Percentiles rank a stretch among this genome's conserved stretches.
These are phyloP conservation scores for Saccharomycopsis amapae DNA, from an alignment of 805 yeast genomes.

Conservation along the genomic window DNA sequence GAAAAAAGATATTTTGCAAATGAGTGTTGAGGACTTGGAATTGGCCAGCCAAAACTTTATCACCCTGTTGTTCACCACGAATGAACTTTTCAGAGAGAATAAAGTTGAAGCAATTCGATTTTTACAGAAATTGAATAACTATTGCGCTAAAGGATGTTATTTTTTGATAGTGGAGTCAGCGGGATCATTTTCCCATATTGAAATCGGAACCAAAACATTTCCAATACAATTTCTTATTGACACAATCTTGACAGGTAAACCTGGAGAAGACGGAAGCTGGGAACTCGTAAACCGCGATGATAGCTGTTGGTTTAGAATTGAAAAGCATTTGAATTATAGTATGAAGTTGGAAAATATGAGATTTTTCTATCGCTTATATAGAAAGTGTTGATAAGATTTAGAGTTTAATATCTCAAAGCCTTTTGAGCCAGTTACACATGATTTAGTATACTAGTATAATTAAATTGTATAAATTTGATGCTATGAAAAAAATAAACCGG, in stretches of 20 bases:
- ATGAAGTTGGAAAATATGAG: slow-evolving; percentile 83
- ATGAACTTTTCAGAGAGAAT: slow-evolving; percentile 72
- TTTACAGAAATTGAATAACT: slow-evolving; percentile 43
- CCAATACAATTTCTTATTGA: slow-evolving; percentile 80
- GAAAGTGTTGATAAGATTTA: slow-evolving; percentile 30
- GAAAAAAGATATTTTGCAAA: slow-evolving; percentile 33
- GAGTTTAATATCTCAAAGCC: too few relatives aligned
- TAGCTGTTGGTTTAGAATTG: slow-evolving; percentile 73
- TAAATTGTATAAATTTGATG: too few relatives aligned
- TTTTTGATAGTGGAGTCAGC: slow-evolving; percentile 79
- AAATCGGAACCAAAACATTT: slow-evolving; percentile 67
- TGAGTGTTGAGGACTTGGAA: slow-evolving; percentile 25
- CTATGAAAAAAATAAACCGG: too few relatives aligned
- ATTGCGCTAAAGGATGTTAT: slow-evolving; percentile 50
- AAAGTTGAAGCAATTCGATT: slow-evolving; percentile 52
- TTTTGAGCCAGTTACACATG: too few relatives aligned
- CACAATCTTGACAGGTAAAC: slow-evolving; percentile 50
- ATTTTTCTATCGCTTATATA: slow-evolving; percentile 70
- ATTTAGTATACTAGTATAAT: too few relatives aligned
- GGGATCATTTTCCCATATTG: slow-evolving; percentile 78
- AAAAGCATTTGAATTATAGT: slow-evolving; percentile 46
- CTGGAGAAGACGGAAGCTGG: slow-evolving; percentile 48
- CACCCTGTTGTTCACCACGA: slow-evolving; percentile 77
- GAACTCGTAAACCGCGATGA: slow-evolving; percentile 57
- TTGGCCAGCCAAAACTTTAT: slow-evolving; percentile 40